phyloP scores from a whole-genome alignment of 202 grass and related monocot species.

The Tripidium arundinaceum region DNA sequence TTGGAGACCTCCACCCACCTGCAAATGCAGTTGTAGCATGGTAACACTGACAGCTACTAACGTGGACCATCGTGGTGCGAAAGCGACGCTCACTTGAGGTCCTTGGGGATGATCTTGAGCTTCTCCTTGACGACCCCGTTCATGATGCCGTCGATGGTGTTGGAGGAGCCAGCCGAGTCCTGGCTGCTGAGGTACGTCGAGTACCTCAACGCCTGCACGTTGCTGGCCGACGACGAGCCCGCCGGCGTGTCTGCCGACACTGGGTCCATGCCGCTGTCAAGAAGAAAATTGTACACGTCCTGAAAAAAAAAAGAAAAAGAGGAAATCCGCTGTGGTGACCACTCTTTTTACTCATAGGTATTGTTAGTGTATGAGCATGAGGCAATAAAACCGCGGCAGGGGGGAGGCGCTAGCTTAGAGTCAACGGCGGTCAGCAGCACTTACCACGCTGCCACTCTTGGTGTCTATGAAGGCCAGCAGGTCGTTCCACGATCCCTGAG shows the following conservation, averaged over 20 bases:
- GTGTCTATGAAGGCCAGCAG: constrained; percentile 42
- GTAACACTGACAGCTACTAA: no score
- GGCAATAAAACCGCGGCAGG: no score
- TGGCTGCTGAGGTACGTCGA: constrained; percentile 36
- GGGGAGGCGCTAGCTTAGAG: no score
- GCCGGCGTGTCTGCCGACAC: background rate
- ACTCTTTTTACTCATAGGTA: no score
- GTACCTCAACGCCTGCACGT: constrained; percentile 29
- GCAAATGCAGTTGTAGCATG: background rate
- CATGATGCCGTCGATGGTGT: constrained; percentile 48
- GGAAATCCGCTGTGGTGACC: no score
- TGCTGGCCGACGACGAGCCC: background rate
- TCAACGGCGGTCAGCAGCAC: background rate
- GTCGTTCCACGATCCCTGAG: constrained; percentile 42
- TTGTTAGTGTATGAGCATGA: no score
- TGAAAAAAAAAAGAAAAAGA: background rate
- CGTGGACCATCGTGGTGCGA: no score
- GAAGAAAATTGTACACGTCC: constrained; percentile 84
- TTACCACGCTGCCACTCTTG: constrained; percentile 51
- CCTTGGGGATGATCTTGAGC: constrained; percentile 69
- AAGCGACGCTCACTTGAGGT: constrained; percentile 50
- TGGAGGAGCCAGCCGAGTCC: constrained; percentile 15
- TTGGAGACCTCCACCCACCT: constrained; percentile 39
- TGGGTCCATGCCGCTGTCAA: constrained; percentile 54
- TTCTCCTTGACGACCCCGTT: constrained; percentile 74